A percentile compares a stretch with the other conserved stretches of the same genome.
phyloP scores from a whole-genome alignment of 169 alveolate species.

The Plasmodium inui region DNA sequence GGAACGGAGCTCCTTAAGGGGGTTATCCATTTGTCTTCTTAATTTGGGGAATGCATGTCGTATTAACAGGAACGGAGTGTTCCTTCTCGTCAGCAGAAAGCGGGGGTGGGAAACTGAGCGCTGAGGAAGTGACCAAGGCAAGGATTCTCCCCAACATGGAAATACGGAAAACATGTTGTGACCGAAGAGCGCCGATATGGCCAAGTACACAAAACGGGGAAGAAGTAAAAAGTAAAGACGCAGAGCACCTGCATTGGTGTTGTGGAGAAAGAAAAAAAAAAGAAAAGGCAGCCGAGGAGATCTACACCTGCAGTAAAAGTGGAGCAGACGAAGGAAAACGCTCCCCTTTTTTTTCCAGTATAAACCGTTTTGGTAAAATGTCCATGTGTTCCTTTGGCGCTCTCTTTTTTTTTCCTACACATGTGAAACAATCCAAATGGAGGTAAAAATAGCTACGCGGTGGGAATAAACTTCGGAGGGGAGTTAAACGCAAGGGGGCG shows the following conservation, averaged over 20 bases:
- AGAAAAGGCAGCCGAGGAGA: neutral
- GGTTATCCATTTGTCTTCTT: neutral
- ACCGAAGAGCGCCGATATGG: neutral
- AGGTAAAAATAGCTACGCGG: too few species aligned
- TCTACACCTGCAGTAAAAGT: neutral
- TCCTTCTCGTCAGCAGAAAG: neutral
- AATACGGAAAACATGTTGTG: neutral
- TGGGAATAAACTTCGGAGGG: too few species aligned
- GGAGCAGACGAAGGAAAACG: neutral
- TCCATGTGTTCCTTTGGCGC: neutral
- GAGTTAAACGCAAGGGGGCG: too few species aligned
- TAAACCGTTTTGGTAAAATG: neutral
- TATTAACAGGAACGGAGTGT: neutral
- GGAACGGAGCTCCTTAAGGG: neutral
- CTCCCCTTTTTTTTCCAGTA: neutral
- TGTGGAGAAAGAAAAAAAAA: neutral
- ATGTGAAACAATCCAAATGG: too few species aligned
- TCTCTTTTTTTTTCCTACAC: too few species aligned
- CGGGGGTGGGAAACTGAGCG: neutral
- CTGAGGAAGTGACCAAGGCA: neutral
- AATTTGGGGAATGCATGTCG: neutral
- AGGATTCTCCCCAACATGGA: neutral
- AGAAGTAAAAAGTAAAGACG: neutral
- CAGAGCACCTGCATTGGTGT: neutral
- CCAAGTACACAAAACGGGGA: neutral